Conservation (phyloP, 306 rosid species). For the Glycine tomentella region DNA sequence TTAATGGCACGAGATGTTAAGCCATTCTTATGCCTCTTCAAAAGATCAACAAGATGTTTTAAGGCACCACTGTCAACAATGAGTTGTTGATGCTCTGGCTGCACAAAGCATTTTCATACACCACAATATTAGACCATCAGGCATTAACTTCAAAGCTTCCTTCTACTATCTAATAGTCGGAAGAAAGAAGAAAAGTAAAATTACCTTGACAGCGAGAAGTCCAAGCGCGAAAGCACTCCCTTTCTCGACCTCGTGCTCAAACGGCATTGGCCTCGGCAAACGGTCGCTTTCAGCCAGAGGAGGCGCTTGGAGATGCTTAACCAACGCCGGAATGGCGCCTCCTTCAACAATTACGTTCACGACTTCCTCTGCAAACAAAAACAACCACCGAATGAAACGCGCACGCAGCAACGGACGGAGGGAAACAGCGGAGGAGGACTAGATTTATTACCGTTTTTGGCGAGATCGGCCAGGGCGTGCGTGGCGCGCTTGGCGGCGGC, state of each 20-base stretch:
- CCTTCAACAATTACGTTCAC: constrained; percentile 91
- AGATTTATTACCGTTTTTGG: constrained; percentile 74
- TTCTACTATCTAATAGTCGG: no score
- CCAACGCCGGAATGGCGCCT: constrained; percentile 85
- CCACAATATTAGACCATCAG: no score
- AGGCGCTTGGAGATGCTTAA: constrained; percentile 79
- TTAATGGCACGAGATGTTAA: constrained; percentile 69
- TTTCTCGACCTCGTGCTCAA: constrained; percentile 90
- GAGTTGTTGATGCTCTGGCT: constrained; percentile 95
- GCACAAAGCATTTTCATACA: constrained; percentile 48
- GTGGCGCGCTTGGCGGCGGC: constrained; percentile 87
- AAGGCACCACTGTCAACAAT: constrained; percentile 85
- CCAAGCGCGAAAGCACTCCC: constrained; percentile 92
- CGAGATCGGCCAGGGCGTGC: constrained; percentile 87
- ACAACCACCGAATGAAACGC: not conserved
- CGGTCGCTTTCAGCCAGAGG: constrained; percentile 49
- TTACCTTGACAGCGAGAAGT: constrained; percentile 90
- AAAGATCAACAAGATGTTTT: constrained; percentile 73
- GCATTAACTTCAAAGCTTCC: no score
- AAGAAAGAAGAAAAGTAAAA: not conserved
- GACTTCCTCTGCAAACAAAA: constrained; percentile 66
- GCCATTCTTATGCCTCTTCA: constrained; percentile 69
- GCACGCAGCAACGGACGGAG: not conserved
- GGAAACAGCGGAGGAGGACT: not conserved
- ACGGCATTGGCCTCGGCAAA: constrained; percentile 65